phyloP scores from a whole-genome alignment of 345 rosid species.

The Brassica rapa region DNA sequence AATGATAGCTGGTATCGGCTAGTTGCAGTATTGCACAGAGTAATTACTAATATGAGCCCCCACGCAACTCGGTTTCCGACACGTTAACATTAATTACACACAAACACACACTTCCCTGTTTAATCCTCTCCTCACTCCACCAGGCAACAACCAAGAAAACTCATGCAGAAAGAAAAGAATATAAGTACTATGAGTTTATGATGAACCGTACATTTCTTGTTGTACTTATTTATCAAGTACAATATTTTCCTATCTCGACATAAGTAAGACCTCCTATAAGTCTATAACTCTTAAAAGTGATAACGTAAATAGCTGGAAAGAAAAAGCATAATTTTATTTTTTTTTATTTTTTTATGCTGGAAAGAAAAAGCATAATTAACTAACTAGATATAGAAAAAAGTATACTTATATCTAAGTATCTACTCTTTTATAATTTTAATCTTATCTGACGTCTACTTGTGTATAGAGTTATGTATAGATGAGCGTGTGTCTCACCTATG shows the following conservation, averaged over 20 bases:
- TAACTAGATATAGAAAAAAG: background rate
- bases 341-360: background rate
- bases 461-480: background rate
- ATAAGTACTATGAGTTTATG: background rate
- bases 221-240: background rate
- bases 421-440: background rate
- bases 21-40: background rate
- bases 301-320: background rate
- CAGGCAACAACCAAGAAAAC: constrained; percentile 3
- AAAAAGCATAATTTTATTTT: background rate
- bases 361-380: background rate
- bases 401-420: background rate
- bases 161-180: background rate
- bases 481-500: background rate
- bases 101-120: constrained; percentile 13
- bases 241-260: background rate
- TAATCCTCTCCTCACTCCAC: constrained; percentile 4
- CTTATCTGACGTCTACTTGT: background rate
- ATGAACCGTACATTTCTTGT: background rate
- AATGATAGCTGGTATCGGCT: constrained; percentile 32
- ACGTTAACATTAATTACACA: constrained; percentile 2
- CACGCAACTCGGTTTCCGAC: constrained; percentile 35
- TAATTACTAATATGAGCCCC: constrained; percentile 28
- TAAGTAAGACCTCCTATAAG: background rate
- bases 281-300: background rate